Conservation (phyloP, 495 filamentous ascomycete genomes). For the Baudoinia panamericana region DNA sequence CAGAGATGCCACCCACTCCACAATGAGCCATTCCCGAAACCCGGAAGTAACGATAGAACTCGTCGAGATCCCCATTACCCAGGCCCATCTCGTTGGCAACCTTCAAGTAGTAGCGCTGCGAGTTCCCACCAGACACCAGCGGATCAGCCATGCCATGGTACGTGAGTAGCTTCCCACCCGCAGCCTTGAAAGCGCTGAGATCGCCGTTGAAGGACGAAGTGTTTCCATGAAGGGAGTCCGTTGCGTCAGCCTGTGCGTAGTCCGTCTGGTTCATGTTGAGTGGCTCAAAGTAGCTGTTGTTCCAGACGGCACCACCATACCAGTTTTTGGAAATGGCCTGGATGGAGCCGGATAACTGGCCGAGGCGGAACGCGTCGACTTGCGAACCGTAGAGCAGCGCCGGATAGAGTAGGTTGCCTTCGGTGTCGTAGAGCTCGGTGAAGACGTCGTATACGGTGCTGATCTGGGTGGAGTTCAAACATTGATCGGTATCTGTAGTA, state of each 20-base stretch:
- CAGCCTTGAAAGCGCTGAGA: conserved; percentile 16
- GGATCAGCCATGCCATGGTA: conserved; percentile 24
- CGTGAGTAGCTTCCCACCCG: conserved; percentile 24
- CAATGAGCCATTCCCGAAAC: conserved; percentile 46
- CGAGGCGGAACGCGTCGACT: conserved; percentile 8
- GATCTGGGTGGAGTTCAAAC: conserved; percentile 19
- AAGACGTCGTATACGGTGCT: conserved; percentile 14
- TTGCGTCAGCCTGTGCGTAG: conserved; percentile 25
- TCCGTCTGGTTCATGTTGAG: conserved; percentile 31
- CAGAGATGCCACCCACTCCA: conserved; percentile 26
- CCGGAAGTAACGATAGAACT: conserved; percentile 47
- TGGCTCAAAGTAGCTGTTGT: conserved; percentile 37
- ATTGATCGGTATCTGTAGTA: conserved; percentile 14
- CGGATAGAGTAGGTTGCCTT: conserved; percentile 23
- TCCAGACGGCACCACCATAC: conserved; percentile 43
- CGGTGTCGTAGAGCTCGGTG: conserved; percentile 7
- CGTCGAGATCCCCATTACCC: conserved; percentile 31
- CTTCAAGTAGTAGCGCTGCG: conserved; percentile 27
- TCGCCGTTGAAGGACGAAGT: conserved; percentile 38
- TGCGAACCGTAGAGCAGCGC: conserved; percentile 22
- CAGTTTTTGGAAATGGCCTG: conserved; percentile 17
- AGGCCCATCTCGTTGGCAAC: conserved; percentile 35
- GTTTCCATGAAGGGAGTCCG: conserved; percentile 35
- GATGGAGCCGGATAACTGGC: conserved; percentile 10
- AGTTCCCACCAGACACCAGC: conserved; percentile 20